Evolutionary conservation across 192 early-diverging fungal genomes (phyloP), one percentile per base, ranked within the genome.

Genomic region (Obelidium mucronatum): DNA sequence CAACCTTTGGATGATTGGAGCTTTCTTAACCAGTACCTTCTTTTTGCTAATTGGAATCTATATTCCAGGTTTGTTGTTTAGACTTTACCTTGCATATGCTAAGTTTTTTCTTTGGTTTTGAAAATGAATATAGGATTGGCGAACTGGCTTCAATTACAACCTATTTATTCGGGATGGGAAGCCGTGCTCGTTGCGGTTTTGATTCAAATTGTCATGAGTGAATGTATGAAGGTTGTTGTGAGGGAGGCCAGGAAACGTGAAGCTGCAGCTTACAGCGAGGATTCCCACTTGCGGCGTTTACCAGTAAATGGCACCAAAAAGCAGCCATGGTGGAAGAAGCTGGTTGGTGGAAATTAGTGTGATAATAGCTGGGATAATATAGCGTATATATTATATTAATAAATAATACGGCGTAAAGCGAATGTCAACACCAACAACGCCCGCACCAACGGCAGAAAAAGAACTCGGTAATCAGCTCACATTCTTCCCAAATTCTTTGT

Each of bases 1-100:
- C 11, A 98, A 97, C 82, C 81, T 63, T 70, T 94, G 88, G 87
- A 92, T 98, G 90, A 83, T 98, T 13, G 83, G 79, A 3, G 92
- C 92, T 11, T 92, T 94, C 61, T 26, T 93, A 26, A 44, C 93
- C 30, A 92, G 91, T 53, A 90, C 92, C 76, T 85, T 78, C 0
- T 79, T 86, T 33, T 85, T 96, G 83, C 36, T 98, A 26, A 58
- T 95, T 1, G 96, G 95, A 37, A 80, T 90, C n/a, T 96, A 97
- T 66, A 76, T 89, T 1, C 95, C 95, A 11, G 87, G 88, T 15
- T n/a, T n/a, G 88, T 87, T 63, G 40, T 60, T 73, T 19, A 35
- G 24, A 19, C 2, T 13, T 60, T 26, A 30, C 52, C 26, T 54
- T 69, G 22, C n/a, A n/a, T n/a, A n/a, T n/a, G n/a, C n/a, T n/a